Evolutionary conservation across 306 rosid genomes (phyloP), one percentile per base, ranked within the genome.

Genomic region (apple (Malus domestica)): DNA sequence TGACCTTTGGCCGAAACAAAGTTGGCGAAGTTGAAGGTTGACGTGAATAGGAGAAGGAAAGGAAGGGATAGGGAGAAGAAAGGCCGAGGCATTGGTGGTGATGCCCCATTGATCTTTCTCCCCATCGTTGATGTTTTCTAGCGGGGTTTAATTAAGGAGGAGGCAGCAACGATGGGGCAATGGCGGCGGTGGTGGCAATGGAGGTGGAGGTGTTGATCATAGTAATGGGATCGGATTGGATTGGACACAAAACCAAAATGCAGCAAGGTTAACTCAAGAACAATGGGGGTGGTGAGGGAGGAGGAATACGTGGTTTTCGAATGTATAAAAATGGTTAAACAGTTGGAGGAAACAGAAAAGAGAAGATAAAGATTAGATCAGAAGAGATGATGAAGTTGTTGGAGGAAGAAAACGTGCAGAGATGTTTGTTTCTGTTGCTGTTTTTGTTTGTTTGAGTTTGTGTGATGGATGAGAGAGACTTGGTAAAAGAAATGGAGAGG

Each of bases 391-490:
- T 52, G 33, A 78, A 55, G 74, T 84, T 30, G 90, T 82, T 82
- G 80, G 33, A 2, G 45, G 80, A 51, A 61, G 45, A 67, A 76
- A 23, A 82, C 82, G 82, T 82, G 90, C 80, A 79, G 52, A 58
- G 72, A 66, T 85, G 86, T 73, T 33, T 67, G 65, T 13, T 77
- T 76, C 33, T 78, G 42, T 38, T 38, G 10, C 42, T 38, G 42
- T 38, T 38, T 38, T 71, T 86, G 86, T 71, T 33, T 67, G 65
- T 13, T 77, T 76, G 62, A 35, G 68, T 32, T 78, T 70, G 27
- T 55, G 75, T 42, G 45, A 49, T 60, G 85, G 23, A 51, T 44
- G 75, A 63, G 67, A 75, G 90, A 75, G 90, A 85, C 80, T 79
- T 57, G 78, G 88, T 79, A 72, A 81, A 85, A 75, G 30, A 77